Base-by-base conservation (phyloP, 345 rosid species). In the Turritis glabra region DNA sequence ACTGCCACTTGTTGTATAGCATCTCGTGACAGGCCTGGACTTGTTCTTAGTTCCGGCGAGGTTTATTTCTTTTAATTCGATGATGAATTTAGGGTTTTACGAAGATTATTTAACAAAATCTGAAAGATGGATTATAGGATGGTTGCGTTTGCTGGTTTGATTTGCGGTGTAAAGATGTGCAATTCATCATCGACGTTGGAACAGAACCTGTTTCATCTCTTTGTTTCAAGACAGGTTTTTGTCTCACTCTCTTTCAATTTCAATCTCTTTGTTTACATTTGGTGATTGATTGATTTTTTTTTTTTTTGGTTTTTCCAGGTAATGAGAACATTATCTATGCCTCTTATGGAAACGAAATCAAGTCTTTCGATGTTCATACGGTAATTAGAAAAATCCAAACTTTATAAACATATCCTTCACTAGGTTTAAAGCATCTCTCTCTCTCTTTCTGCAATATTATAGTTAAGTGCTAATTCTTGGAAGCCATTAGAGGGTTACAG, bases 71-170 rank as follows among this genome's bases (percentile, higher is more conserved):
- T 56, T 26, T 1, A 17, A 57, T 51, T 22, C 40, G 35, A 15
- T 65, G 50, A 67, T 32, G n/a, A n/a, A n/a, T 62, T 69, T 74
- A 67, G 61, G 71, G 68, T 47, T 35, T 37, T 37, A 37, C 40
- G 14, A 37, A 37, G 40, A 11, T 11, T 12, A 37, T 11, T 37
- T 11, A 37, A 37, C 40, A 44, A 33, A 10, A 44, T 17, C 12
- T 53, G 59, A 54, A 15, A 17, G 3, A 15, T 14, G 3, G 59
- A 27, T 53, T 8, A 37, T 35, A 93, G 98, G 98, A 93, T 84
- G 97, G 98, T 22, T 73, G 89, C 72, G 23, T 94, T 25, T 94
- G 98, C 86, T 91, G 92, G 95, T 94, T 88, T 63, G 97, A 94
- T 80, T 79, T 88, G 86, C 81, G 98, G 47, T 91, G 98, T 89